phyloP scores from a whole-genome alignment of 1,139 yeast genomes.

The Yamadazyma aaseri region DNA sequence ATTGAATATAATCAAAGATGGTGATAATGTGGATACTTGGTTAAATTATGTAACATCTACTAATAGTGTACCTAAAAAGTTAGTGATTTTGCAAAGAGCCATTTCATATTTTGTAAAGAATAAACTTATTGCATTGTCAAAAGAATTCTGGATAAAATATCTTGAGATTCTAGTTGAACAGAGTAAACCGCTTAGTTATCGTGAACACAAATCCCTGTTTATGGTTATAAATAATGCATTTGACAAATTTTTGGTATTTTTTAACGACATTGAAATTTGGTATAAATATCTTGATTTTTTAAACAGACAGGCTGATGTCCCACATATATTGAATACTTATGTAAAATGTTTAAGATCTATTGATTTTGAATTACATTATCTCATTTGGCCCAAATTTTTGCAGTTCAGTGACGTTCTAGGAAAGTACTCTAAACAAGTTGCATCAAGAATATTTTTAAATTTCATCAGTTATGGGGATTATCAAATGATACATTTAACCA shows the following conservation, averaged over 20 bases:
- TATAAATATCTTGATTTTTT: constrained; percentile 50
- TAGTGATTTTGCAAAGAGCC: constrained; percentile 56
- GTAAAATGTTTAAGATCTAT: constrained; percentile 52
- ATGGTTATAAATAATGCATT: constrained; percentile 41
- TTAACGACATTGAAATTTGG: constrained; percentile 57
- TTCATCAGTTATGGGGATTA: constrained; percentile 11
- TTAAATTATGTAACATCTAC: constrained; percentile 42
- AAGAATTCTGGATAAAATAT: constrained; percentile 50
- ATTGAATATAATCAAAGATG: constrained; percentile 42
- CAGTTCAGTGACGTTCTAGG: constrained; percentile 48
- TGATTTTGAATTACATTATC: constrained; percentile 52
- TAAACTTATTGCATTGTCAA: constrained; percentile 25
- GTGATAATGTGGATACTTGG: constrained; percentile 52
- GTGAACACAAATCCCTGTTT: constrained; percentile 29
- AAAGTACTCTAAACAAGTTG: constrained; percentile 5
- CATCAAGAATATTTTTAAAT: constrained; percentile 8
- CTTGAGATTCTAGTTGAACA: constrained; percentile 38
- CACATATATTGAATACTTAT: constrained; percentile 47
- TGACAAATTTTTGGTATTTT: constrained; percentile 46
- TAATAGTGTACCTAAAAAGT: constrained; percentile 20
- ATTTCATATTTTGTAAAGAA: constrained; percentile 47
- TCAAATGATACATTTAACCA: constrained; percentile 10
- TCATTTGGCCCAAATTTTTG: constrained; percentile 61
- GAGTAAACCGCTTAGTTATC: constrained; percentile 20
- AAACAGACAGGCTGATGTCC: constrained; percentile 28